Evolutionary conservation across 768 basidiomycete species (phyloP), one percentile per base, ranked within the genome.

Genomic region (Gelatoporia subvermispora): DNA sequence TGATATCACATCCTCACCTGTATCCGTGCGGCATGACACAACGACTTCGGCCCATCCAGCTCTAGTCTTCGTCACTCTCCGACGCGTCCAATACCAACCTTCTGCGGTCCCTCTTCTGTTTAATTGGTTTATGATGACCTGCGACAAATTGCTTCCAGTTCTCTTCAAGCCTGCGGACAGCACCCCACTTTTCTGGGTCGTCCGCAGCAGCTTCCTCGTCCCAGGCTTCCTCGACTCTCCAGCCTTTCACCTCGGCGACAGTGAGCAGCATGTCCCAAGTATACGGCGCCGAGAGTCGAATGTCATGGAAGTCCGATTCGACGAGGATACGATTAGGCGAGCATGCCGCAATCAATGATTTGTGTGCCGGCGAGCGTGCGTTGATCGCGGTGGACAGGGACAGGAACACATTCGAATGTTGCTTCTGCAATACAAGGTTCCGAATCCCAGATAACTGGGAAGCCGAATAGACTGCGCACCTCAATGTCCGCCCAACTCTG

Each of bases 341-440:
- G 54, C 84, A 87, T 0, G 74, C 70, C 37, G 74, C 67, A 43
- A 95, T 85, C 17, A 97, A 74, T 2, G 74, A 68, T 35, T 72
- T 69, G 51, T 88, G 78, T 35, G 78, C 78, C 4, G 74, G 67
- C 7, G 87, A 85, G 35, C 86, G 82, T 18, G 78, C 71, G 52
- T 95, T 95, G 58, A 95, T 89, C 49, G 78, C 81, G 0, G 85
- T 89, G 1, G 94, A 96, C 10, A 95, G 72, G 0, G 94, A 97
- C 47, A 95, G 73, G 68, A 83, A 99, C 43, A 84, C 73, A 65
- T 97, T 97, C 4, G 68, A 59, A 53, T 93, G 81, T 40, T 67
- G 73, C 66, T 73, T 83, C 86, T 93, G 67, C 25, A 41, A 21
- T 42, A 20, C 16, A 17, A 31, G 36, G 18, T 34, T 9, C 36